phyloP scores from a whole-genome alignment of 495 filamentous ascomycete species.

The Jackrogersella minutella region DNA sequence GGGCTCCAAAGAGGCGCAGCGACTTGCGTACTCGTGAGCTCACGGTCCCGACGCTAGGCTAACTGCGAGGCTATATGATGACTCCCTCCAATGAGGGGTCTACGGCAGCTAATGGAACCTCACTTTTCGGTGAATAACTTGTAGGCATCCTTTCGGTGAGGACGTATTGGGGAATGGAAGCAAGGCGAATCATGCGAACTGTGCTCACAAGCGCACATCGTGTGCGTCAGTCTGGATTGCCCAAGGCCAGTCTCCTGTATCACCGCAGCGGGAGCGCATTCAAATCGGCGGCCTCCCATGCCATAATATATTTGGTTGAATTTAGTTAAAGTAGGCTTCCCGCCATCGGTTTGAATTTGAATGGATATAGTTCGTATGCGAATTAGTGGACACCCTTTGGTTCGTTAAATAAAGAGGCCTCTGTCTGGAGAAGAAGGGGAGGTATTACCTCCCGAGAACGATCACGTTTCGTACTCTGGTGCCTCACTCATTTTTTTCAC shows the following conservation, averaged over 20 bases:
- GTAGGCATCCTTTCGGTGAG: conserved; percentile 21
- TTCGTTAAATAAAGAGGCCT: conserved; percentile 21
- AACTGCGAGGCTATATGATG: conserved; percentile 21
- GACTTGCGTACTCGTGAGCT: conserved; percentile 1
- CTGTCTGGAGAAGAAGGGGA: neutral
- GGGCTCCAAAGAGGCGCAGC: conserved; percentile 33
- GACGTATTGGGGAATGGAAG: neutral
- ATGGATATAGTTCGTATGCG: too few species aligned
- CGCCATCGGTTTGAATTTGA: neutral
- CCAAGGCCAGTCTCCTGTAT: neutral
- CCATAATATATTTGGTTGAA: neutral
- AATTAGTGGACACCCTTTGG: neutral
- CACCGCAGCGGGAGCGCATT: neutral
- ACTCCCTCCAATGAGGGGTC: conserved; percentile 20
- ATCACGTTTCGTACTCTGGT: neutral
- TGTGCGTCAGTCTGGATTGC: neutral
- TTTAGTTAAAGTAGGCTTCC: neutral
- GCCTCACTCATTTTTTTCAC: neutral
- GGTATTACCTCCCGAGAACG: neutral
- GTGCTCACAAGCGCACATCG: neutral
- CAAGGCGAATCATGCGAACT: conserved; percentile 5
- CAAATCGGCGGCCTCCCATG: conserved; percentile 10
- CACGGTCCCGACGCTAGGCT: conserved; percentile 14
- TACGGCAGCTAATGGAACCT: neutral
- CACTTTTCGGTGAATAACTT: conserved; percentile 31